Evolutionary conservation across 108 stramenopile genomes (phyloP).

Genomic region (Pseudonitzschia multiseries): DNA sequence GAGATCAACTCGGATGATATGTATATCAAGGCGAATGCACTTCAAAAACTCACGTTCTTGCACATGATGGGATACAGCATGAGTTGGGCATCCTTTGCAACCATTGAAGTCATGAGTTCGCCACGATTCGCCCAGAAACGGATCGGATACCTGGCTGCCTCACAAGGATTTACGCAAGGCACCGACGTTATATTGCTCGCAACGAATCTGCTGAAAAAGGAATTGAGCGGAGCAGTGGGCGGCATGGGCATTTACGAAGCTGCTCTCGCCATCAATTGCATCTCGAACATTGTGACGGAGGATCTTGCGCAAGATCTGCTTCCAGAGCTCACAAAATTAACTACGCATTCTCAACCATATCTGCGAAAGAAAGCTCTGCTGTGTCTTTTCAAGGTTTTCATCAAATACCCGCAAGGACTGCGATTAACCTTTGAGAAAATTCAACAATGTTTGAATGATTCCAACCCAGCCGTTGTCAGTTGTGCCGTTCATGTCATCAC

Average conservation of each 20-base stretch:
- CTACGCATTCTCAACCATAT: conserved; percentile 89
- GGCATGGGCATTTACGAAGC: conserved; percentile 87
- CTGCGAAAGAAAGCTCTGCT: conserved; percentile 97
- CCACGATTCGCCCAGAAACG: conserved; percentile 96
- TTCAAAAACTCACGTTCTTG: conserved; percentile 97
- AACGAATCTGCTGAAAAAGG: conserved; percentile 97
- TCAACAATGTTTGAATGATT: conserved; percentile 88
- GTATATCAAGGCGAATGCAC: conserved; percentile 91
- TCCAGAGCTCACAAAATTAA: conserved; percentile 84
- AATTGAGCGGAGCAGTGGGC: conserved; percentile 75
- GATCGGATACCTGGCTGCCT: conserved; percentile 92
- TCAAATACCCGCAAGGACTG: conserved; percentile 99
- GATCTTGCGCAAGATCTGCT: conserved; percentile 92
- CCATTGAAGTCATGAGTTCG: conserved; percentile 94
- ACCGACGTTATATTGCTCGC: conserved; percentile 97
- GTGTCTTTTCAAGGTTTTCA: conserved; percentile 95
- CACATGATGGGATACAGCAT: conserved; percentile 99
- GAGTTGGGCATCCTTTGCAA: conserved; percentile 93
- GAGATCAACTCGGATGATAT: conserved; percentile 92
- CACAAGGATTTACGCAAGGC: conserved; percentile 91
- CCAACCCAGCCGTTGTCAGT: conserved; percentile 88
- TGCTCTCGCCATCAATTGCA: conserved; percentile 95
- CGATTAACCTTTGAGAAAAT: conserved; percentile 93
- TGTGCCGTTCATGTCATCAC: conserved; percentile 99
- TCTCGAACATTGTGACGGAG: conserved; percentile 95